Percentiles rank a stretch among this genome's conserved stretches.
Conservation (phyloP, 2,329 filamentous ascomycete genomes). For the Annulohypoxylon truncatum region DNA sequence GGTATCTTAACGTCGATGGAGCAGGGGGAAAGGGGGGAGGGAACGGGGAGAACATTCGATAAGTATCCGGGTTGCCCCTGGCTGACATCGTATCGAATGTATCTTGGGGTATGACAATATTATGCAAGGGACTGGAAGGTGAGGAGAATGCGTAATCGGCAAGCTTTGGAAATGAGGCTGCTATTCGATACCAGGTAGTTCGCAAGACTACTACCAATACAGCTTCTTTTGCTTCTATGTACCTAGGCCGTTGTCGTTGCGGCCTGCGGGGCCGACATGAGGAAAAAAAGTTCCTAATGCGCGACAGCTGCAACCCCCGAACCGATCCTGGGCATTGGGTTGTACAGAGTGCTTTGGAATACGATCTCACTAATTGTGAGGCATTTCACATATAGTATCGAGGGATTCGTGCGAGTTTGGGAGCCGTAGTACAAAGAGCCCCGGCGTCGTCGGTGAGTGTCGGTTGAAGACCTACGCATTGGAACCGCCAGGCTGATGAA, state of each 20-base stretch:
- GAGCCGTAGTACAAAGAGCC: conserved; percentile 21
- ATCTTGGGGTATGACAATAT: conserved; percentile 49
- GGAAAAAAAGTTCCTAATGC: conserved; percentile 38
- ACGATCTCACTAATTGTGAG: conserved; percentile 36
- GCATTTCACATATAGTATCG: conserved; percentile 38
- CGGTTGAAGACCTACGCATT: conserved; percentile 5
- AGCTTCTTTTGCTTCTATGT: background rate
- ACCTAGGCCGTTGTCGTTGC: conserved; percentile 25
- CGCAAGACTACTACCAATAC: conserved; percentile 18
- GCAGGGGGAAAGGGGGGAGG: conserved; percentile 19
- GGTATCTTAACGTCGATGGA: conserved; percentile 31
- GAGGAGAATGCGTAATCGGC: conserved; percentile 40
- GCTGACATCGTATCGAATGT: conserved; percentile 36
- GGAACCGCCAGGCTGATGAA: conserved; percentile 1
- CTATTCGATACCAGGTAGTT: conserved; percentile 17
- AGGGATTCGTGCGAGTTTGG: conserved; percentile 23
- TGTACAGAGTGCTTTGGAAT: conserved; percentile 28
- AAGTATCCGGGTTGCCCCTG: conserved; percentile 34
- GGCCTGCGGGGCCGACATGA: conserved; percentile 37
- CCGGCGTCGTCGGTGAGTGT: conserved; percentile 20
- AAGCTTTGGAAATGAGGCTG: conserved; percentile 35
- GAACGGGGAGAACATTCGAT: conserved; percentile 22
- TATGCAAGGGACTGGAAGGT: conserved; percentile 47
- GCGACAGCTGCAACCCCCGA: conserved; percentile 38
- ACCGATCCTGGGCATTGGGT: conserved; percentile 33